phyloP scores from a whole-genome alignment of 108 stramenopile genomes.

The Discostella stelligeroides region DNA sequence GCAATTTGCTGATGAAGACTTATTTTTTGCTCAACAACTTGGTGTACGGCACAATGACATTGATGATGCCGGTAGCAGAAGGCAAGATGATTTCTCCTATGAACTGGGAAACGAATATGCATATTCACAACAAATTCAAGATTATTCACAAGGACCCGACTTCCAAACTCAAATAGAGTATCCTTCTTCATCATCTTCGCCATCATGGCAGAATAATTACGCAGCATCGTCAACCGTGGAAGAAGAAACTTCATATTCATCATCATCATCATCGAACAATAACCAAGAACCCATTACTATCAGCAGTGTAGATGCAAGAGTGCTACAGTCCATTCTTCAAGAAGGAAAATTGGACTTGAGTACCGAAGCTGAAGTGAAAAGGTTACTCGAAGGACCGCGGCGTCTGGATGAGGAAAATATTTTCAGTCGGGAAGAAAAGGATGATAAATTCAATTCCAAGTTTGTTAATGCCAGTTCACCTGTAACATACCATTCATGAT shows the following conservation, averaged over 20 bases:
- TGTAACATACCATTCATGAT: no score
- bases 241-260: neutral
- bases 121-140: conserved; percentile 1
- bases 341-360: conserved; percentile 67
- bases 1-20: neutral
- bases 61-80: neutral
- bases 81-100: no score
- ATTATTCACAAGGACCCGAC: neutral
- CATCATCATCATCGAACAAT: neutral
- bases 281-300: conserved; percentile 29
- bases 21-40: conserved; percentile 9
- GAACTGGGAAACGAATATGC: neutral
- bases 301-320: conserved; percentile 71
- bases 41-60: neutral
- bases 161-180: neutral
- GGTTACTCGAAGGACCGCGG: conserved; percentile 64
- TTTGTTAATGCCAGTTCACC: conserved; percentile 39
- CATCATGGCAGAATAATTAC: neutral
- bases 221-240: neutral
- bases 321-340: conserved; percentile 70
- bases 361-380: conserved; percentile 65
- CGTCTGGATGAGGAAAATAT: conserved; percentile 18
- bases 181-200: neutral
- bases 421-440: conserved; percentile 8
- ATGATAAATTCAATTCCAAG: conserved; percentile 36